Base-by-base conservation (phyloP, 192 early-diverging fungal species). In the Entomortierella parvispora region DNA sequence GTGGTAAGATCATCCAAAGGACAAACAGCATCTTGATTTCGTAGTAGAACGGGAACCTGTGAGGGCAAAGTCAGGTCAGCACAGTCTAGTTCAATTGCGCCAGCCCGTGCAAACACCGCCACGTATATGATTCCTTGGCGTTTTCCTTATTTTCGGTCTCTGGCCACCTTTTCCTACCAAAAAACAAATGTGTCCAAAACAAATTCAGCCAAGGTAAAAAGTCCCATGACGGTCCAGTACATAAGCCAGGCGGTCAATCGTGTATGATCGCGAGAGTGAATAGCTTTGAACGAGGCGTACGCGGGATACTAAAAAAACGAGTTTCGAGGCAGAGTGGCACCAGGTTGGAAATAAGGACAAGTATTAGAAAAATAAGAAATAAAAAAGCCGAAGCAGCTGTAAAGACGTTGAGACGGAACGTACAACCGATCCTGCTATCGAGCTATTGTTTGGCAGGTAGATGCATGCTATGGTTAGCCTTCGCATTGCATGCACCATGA, bases 181-280 rank as follows among this genome's bases (percentile, higher is more conserved):
- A 77, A 77, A 26, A 77, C 51, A 53, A 77, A 68, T 10, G 56
- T 77, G 55, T 77, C 74, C 4, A 77, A 49, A 0, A 77, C 54
- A 56, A 77, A 58, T 40, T 77, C 74, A 31, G 53, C 74, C 40
- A 68, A 25, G 12, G 52, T 58, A 43, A 77, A 77, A 33, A 77
- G 18, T 17, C 74, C 74, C 74, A 77, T 77, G 43, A 77, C 74
- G 10, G 60, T 54, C 74, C 74, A 77, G 55, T 77, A 77, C 74
- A 77, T 77, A 26, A 77, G 55, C 74, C 74, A 77, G 12, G 74
- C 74, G 20, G 66, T 77, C 65, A 77, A 34, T 0, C 74, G 65
- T 4, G 31, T 68, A 26, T 42, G 61, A 49, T 68, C 66, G 2
- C 65, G 32, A 3, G 74, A 62, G 32, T 64, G 49, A 45, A 77